Evolutionary conservation across 352 stramenopile species (phyloP), one percentile per base, ranked within the genome.

Genomic region (Globisporangium spinosum): DNA sequence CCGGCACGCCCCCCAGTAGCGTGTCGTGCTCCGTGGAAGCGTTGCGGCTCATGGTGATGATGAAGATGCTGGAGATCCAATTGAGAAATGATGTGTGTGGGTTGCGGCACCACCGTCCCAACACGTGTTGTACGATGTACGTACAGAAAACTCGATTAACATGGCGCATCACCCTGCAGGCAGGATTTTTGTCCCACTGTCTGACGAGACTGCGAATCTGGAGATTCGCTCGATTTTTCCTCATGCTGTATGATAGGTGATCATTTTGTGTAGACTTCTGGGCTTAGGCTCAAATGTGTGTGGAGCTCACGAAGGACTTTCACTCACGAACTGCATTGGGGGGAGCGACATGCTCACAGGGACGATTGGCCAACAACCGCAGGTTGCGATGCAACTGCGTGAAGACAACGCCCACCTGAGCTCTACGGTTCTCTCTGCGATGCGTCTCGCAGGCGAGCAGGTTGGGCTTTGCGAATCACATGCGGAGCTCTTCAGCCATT

Each of bases 1-100:
- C 32, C 25, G 12, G 58, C 54, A 25, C 40, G 62, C 55, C 58
- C 47, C 65, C 56, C 34, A 80, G 69, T 53, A 80, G 64, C 49
- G 71, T 55, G 58, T 76, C 74, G 55, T 56, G 45, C 53, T 79
- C 74, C 20, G 20, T 35, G 2, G 45, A 22, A 0, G 34, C 4
- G 34, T 49, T 62, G 29, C 23, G 29, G 20, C 61, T 53, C 61
- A 66, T 66, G 7, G 3, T 15, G 43, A 40, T 17, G 25, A 13
- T 43, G 32, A 38, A 9, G 35, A 6, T 43, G 35, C 35, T 45
- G 38, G 12, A 3, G 38, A 20, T 45, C 38, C 38, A 45, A 51
- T 96, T 75, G 65, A 96, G 97, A 58, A 88, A 87, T 67, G 79
- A 82, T 66, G 95, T 93, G 62, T 96, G 97, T 2, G n/a, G 7